Conservation (phyloP, 2,329 filamentous ascomycete genomes). For the Microsporum ferrugineum region DNA sequence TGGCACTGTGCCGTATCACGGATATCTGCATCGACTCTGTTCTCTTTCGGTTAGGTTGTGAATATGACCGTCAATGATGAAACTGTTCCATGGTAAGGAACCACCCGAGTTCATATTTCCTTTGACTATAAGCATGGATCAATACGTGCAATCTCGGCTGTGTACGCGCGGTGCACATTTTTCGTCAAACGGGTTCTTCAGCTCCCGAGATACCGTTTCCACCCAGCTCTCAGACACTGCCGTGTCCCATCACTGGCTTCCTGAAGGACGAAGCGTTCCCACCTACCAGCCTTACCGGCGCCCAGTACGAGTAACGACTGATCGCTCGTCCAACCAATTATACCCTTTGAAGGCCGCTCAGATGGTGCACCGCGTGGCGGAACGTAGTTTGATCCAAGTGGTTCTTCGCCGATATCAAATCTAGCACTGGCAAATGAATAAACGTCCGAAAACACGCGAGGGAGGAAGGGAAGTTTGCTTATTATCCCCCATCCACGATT, state of each 20-base stretch:
- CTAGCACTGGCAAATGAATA: constrained; percentile 73
- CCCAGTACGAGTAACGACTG: constrained; percentile 63
- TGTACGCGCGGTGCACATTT: neutral
- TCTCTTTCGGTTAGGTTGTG: neutral
- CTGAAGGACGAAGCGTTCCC: constrained; percentile 75
- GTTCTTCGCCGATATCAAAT: constrained; percentile 74
- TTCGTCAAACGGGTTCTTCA: constrained; percentile 12
- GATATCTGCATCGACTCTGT: neutral
- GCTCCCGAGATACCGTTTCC: constrained; percentile 62
- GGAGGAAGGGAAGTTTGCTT: constrained; percentile 71
- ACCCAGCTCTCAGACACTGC: constrained; percentile 59
- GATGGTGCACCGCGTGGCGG: constrained; percentile 44
- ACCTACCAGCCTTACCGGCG: constrained; percentile 66
- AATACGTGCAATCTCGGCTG: neutral
- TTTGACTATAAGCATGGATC: neutral
- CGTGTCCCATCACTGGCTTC: constrained; percentile 57
- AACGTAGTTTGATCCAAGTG: constrained; percentile 30
- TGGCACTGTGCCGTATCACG: neutral
- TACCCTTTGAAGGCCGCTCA: constrained; percentile 60
- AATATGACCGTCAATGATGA: neutral
- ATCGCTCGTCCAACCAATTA: constrained; percentile 75
- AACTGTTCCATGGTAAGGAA: neutral
- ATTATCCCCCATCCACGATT: constrained; percentile 76
- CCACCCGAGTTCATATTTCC: neutral
- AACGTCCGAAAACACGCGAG: constrained; percentile 74